Base-by-base conservation (phyloP, 2,329 filamentous ascomycete genomes). In the Stemphylium beticola region DNA sequence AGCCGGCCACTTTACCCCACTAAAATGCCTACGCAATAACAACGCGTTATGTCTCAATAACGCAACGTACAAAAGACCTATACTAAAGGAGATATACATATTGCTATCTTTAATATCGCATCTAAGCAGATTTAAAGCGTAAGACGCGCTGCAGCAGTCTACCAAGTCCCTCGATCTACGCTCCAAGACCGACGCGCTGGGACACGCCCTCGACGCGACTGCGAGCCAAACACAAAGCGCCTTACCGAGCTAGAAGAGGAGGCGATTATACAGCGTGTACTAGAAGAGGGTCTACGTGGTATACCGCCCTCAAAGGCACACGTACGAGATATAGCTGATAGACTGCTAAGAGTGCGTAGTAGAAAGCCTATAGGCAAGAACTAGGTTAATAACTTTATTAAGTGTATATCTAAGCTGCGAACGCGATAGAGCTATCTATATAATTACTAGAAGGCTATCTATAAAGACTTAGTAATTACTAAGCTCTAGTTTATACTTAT, bases 181-280 rank as follows among this genome's bases (percentile, higher is more conserved):
- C 10, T 49, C 11, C 31, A 14, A 14, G 40, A 29, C 3, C 46
- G 22, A 44, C 40, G 24, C 24, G 40, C 22, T 34, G 26, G 34
- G 14, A 44, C 20, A n/a, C 39, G 24, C 39, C 6, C 24, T 33
- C 57, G 45, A 60, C 57, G 48, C 50, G 50, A 62, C n/a, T 55
- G 50, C 41, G 40, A 57, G 48, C 49, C 57, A 11, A 62, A 62
- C 18, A 52, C 41, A 52, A 62, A 57, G 45, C 45, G 41, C 34
- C 50, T 60, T 2, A 57, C 38, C 8, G 49, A 60, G 50, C 40
- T 55, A 55, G 53, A 62, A 60, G 57, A 62, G 54, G 57, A 58
- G 54, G 54, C 40, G 18, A 56, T 62, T 43, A 37, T 58, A 12
- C 8, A 45, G 22, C 41, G 40, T 51, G 44, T 62, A 48, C 57